Evolutionary conservation across 192 early-diverging fungal species (phyloP).

Genomic region (Diversispora eburnea): DNA sequence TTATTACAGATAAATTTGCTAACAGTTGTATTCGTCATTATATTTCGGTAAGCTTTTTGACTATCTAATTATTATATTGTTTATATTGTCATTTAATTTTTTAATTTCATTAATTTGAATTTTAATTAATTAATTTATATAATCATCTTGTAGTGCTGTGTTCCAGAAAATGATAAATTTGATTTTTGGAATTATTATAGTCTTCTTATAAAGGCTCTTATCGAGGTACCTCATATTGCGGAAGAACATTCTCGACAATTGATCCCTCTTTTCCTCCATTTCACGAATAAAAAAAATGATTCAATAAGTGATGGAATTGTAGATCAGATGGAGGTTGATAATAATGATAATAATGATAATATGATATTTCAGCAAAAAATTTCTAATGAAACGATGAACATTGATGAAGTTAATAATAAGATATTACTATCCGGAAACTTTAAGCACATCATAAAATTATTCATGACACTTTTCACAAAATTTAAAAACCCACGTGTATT

Average conservation of each 20-base stretch:
- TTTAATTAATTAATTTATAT: neutral
- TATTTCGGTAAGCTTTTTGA: slow-evolving; percentile 32
- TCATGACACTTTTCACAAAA: slow-evolving; percentile 62
- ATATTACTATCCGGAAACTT: neutral
- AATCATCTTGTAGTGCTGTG: no score
- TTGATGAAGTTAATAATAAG: no score
- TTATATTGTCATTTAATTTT: slow-evolving; percentile 2
- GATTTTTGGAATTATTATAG: slow-evolving; percentile 71
- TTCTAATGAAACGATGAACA: no score
- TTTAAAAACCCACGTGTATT: slow-evolving; percentile 60
- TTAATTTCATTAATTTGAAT: neutral
- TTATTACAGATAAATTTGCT: slow-evolving; percentile 33
- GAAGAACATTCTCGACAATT: slow-evolving; percentile 62
- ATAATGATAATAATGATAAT: slow-evolving; percentile 10
- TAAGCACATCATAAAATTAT: slow-evolving; percentile 41
- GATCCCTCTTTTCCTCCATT: slow-evolving; percentile 61
- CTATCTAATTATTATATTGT: neutral
- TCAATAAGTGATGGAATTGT: slow-evolving; percentile 12
- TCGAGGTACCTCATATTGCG: slow-evolving; percentile 54
- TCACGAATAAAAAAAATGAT: slow-evolving; percentile 52
- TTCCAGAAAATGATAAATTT: slow-evolving; percentile 45
- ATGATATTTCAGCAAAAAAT: no score
- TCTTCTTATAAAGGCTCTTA: slow-evolving; percentile 57
- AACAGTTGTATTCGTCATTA: slow-evolving; percentile 42
- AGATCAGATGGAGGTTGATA: slow-evolving; percentile 35